Conservation (phyloP, 345 rosid genomes). For the Citrus medica region DNA sequence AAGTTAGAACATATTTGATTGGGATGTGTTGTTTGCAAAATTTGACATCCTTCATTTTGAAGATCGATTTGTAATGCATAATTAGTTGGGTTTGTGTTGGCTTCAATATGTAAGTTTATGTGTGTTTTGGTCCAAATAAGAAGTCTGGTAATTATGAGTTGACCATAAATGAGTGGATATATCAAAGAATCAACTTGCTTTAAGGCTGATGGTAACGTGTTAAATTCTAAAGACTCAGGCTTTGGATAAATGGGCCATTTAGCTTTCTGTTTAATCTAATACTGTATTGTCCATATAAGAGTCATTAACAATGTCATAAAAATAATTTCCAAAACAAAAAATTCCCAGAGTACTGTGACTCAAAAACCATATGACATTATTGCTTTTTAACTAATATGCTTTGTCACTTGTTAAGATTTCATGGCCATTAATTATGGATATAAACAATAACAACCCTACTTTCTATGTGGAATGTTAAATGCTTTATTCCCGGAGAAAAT, state of each 20-base stretch:
- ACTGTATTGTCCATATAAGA: background rate
- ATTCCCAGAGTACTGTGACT: background rate
- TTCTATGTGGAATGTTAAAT: background rate
- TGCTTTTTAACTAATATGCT: background rate
- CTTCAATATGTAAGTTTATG: background rate
- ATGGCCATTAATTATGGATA: background rate
- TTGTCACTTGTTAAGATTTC: background rate
- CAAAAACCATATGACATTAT: background rate
- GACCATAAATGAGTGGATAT: background rate
- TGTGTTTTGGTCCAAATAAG: background rate
- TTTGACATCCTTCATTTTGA: background rate
- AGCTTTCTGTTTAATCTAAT: background rate
- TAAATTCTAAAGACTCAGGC: background rate
- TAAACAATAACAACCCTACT: background rate
- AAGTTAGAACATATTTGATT: background rate
- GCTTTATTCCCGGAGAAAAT: background rate
- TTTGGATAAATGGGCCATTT: background rate
- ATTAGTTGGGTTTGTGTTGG: background rate
- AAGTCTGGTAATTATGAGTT: background rate
- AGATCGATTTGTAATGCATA: background rate
- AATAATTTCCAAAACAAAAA: background rate
- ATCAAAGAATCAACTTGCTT: background rate
- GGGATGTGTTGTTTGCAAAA: background rate
- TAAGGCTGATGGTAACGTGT: background rate
- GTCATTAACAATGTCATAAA: background rate